Evolutionary conservation across 306 rosid species (phyloP), one percentile per base, ranked within the genome.

Genomic region (Vigna nakashimae): DNA sequence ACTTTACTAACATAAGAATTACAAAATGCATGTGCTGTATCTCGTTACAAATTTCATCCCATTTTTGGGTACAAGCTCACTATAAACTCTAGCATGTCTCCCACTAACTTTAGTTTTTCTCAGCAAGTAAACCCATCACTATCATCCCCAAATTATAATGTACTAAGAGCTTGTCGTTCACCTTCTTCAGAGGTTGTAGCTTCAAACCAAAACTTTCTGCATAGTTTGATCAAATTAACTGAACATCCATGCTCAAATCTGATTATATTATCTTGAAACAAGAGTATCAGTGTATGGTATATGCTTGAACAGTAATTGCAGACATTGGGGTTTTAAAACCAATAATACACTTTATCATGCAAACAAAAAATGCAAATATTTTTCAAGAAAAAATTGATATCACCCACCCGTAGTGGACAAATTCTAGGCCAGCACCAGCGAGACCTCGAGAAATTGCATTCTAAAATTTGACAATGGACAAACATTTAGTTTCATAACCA

Each of bases 361-460:
- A 78, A 69, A 66, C 32, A 79, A 62, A 60, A 77, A 66, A 65
- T 26, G 49, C 57, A 38, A 46, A 18, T 52, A 80, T 22, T 50
- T 42, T 46, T 46, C 73, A 66, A 18, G 18, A 53, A 57, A 32
- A 63, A 38, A 49, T 43, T 53, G 22, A 46, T 28, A 71, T 60
- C 79, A 88, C 97, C 62, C 82, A 95, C 98, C 98, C 98, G 55
- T 95, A 95, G 38, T 88, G 97, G 84, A 95, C 84, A 80, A 95
- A 97, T 83, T 89, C 93, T 79, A 92, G 63, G 42, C 92, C 98
- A 65, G 97, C 89, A 74, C 90, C 80, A 32, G 84, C 80, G 64
- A 95, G 90, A 73, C 98, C 98, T 66, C 81, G 91, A 40, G 98
- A 90, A 83, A 91, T 81, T 28, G 97, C 97, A 88, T 88, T 92